These are phyloP conservation scores for Neonectria ditissima DNA, from an alignment of 2,329 filamentous ascomycete genomes.

Conservation along the genomic window DNA sequence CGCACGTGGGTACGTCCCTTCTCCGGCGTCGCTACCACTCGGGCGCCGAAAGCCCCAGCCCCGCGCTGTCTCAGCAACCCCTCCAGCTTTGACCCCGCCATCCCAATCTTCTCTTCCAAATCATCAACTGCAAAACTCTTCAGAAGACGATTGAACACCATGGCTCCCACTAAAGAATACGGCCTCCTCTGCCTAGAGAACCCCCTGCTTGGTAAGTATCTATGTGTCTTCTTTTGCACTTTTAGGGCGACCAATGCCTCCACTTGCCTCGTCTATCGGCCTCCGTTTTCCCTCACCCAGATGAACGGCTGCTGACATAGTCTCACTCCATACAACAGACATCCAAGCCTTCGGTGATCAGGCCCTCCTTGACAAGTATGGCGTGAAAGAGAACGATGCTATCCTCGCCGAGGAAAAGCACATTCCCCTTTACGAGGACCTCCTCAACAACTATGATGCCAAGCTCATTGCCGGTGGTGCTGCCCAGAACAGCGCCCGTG, in stretches of 20 bases:
- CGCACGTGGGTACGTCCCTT: slow-evolving; percentile 42
- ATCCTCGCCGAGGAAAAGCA: slow-evolving; percentile 97
- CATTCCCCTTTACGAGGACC: slow-evolving; percentile 89
- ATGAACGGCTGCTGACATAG: slow-evolving; percentile 37
- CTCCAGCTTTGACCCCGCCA: slow-evolving; percentile 27
- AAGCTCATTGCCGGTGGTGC: slow-evolving; percentile 96
- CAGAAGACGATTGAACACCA: slow-evolving; percentile 56
- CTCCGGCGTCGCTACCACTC: slow-evolving; percentile 39
- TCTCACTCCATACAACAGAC: slow-evolving; percentile 63
- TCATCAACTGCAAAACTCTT: slow-evolving; percentile 29
- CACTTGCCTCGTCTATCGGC: not conserved
- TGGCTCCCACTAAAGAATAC: slow-evolving; percentile 84
- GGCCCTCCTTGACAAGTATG: slow-evolving; percentile 90
- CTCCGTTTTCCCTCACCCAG: not conserved
- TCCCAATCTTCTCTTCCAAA: slow-evolving; percentile 45
- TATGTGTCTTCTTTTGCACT: slow-evolving; percentile 2
- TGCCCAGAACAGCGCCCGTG: slow-evolving; percentile 96
- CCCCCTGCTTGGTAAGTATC: slow-evolving; percentile 84
- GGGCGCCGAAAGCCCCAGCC: slow-evolving; percentile 39
- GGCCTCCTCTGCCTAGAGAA: slow-evolving; percentile 96
- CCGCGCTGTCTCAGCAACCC: slow-evolving; percentile 40
- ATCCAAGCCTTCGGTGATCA: slow-evolving; percentile 91
- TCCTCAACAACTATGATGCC: slow-evolving; percentile 90
- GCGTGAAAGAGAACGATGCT: slow-evolving; percentile 94
- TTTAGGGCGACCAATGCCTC: slow-evolving; percentile 4